Evolutionary conservation across 2,329 filamentous ascomycete genomes (phyloP).

Genomic region (Beauveria sp.): DNA sequence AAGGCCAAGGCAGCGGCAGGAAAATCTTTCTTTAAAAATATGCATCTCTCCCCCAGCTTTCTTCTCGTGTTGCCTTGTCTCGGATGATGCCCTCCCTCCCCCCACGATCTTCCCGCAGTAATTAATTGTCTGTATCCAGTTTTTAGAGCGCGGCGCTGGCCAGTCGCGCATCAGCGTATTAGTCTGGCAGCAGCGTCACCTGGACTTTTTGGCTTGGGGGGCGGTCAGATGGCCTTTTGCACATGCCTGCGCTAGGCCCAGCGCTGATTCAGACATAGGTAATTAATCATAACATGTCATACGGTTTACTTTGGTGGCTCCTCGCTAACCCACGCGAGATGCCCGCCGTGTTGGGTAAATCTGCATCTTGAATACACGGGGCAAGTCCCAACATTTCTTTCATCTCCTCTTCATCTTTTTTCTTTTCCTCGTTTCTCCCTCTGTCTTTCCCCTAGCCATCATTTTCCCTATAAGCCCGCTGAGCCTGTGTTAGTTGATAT

Average conservation of each 20-base stretch:
- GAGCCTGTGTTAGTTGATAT: too few relatives aligned
- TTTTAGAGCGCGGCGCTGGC: background rate
- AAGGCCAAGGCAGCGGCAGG: too few relatives aligned
- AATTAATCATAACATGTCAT: background rate
- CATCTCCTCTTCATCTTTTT: background rate
- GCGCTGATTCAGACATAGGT: too few relatives aligned
- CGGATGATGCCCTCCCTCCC: background rate
- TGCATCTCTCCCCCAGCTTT: background rate
- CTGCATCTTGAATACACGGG: background rate
- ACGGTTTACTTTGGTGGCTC: background rate
- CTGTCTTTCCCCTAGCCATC: background rate
- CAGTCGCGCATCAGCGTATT: constrained; percentile 5
- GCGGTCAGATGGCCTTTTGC: too few relatives aligned
- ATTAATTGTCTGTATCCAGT: background rate
- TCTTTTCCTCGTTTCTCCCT: background rate
- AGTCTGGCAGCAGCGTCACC: background rate
- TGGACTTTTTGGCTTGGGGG: too few relatives aligned
- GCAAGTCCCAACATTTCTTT: background rate
- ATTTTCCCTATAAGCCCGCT: too few relatives aligned
- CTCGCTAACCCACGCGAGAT: background rate
- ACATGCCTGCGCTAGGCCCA: too few relatives aligned
- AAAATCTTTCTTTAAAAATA: too few relatives aligned
- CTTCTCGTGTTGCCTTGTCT: background rate
- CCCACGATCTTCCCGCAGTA: constrained; percentile 1
- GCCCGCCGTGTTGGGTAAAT: background rate